Evolutionary conservation across 2,329 filamentous ascomycete species (phyloP), one percentile per base, ranked within the genome.

Genomic region (Mycosphaerella sp.): DNA sequence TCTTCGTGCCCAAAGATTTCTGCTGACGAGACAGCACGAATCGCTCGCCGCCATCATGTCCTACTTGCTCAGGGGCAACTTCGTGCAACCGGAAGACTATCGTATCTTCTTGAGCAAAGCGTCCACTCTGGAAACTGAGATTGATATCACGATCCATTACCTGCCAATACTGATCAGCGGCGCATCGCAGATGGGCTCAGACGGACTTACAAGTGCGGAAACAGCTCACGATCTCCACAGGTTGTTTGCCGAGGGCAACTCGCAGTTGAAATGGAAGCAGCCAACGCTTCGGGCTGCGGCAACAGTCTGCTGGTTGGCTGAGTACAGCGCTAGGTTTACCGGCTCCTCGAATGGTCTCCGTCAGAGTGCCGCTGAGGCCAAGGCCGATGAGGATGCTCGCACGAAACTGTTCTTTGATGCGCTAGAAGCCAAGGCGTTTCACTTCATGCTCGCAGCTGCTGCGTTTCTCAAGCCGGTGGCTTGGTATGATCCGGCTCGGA

Each of bases 11-110:
- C 87, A 95, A 62, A 82, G 85, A 40, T 74, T 81, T 59, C 94
- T 88, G 63, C 77, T 98, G 45, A 81, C 85, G 17, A 84, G 88
- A 63, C 91, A 98, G 68, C 94, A 98, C 66, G 91, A 98, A 66
- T 81, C 86, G 13, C 74, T 99, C 13, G 84, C 85, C 10, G 79
- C 89, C n/a, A 86, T 95, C 47, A 73, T 94, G 45, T 84, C 82
- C 55, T 83, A 86, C 54, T 79, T 93, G 49, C 80, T 95, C 55
- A 88, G 90, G 62, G 85, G 82, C 58, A 81, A 83, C 48, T 84
- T 86, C 60, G 84, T 84, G 2, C 80, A 79, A 40, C 71, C 80
- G 7, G 75, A 82, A 32, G 89, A 96, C 64, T 90, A 95, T 61
- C 77, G 82, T 39, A 73, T 80, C 5, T 80, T 97, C 36, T 70